A percentile compares a stretch with the other conserved stretches of the same genome.
These are phyloP conservation scores for Cutaneotrichosporon mucoides DNA, from an alignment of 1,284 basidiomycete genomes.

Conservation along the genomic window DNA sequence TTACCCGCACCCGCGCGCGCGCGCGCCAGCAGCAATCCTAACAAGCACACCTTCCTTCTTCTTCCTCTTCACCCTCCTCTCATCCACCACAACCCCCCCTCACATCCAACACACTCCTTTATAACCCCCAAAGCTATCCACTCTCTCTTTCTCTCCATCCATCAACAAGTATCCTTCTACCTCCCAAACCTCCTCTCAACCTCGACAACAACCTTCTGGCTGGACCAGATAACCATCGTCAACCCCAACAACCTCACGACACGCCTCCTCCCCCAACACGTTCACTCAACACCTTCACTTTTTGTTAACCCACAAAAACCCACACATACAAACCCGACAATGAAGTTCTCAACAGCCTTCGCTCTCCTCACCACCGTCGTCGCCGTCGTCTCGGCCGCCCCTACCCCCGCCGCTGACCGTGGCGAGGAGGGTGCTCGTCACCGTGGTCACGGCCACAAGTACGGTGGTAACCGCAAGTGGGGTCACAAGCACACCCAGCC, in stretches of 20 bases:
- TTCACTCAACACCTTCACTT: neutral
- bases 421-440: neutral
- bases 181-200: too few species aligned
- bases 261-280: neutral
- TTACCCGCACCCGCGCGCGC: too few species aligned
- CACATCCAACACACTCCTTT: too few species aligned
- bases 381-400: neutral
- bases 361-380: neutral
- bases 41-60: too few species aligned
- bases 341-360: neutral
- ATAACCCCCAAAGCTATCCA: too few species aligned
- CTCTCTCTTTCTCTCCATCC: too few species aligned
- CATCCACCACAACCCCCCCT: too few species aligned
- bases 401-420: slow-evolving; percentile 1
- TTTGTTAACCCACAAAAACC: neutral
- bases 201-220: neutral
- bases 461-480: neutral
- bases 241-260: neutral
- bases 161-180: too few species aligned
- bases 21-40: neutral
- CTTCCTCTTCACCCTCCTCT: too few species aligned
- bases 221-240: neutral
- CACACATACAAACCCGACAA: neutral
- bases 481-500: slow-evolving; percentile 1
- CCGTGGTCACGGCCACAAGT: slow-evolving; percentile 3